Percentiles rank a stretch among this genome's conserved stretches.
phyloP scores from a whole-genome alignment of 805 yeast genomes.

The Myxozyma lipomycoides region DNA sequence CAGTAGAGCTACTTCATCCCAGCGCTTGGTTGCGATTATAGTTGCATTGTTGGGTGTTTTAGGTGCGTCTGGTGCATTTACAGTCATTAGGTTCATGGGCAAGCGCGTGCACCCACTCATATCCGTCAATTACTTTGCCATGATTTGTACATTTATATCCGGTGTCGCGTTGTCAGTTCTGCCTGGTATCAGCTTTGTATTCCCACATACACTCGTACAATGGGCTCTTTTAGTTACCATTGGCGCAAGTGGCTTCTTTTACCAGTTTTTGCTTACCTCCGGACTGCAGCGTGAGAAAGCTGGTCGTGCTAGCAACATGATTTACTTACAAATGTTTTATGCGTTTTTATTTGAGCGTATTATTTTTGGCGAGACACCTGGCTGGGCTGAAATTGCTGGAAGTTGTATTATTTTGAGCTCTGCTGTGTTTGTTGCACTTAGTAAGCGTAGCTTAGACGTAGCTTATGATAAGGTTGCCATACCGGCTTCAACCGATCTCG shows the following conservation, averaged over 20 bases:
- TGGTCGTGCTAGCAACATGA: conserved; percentile 67
- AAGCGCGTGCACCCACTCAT: conserved; percentile 73
- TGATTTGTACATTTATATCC: conserved; percentile 55
- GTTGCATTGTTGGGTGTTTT: conserved; percentile 64
- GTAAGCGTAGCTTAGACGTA: conserved; percentile 41
- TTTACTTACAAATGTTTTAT: conserved; percentile 71
- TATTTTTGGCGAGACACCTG: conserved; percentile 72
- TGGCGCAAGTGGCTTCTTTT: conserved; percentile 75
- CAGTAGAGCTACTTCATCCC: conserved; percentile 48
- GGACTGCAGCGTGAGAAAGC: conserved; percentile 83
- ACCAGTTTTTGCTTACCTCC: conserved; percentile 74
- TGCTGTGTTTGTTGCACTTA: conserved; percentile 57
- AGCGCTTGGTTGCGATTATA: conserved; percentile 57
- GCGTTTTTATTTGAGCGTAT: conserved; percentile 71
- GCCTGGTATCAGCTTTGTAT: conserved; percentile 57
- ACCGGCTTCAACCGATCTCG: conserved; percentile 9
- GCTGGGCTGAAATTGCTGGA: conserved; percentile 63
- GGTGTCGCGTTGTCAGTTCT: conserved; percentile 48
- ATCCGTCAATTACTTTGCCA: conserved; percentile 72
- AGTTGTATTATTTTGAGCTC: conserved; percentile 61
- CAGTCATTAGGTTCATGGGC: conserved; percentile 71
- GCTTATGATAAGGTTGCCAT: conserved; percentile 24
- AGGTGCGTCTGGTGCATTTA: conserved; percentile 67
- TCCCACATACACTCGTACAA: conserved; percentile 59
- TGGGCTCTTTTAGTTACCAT: conserved; percentile 60